Evolutionary conservation across 768 basidiomycete genomes (phyloP), one percentile per base, ranked within the genome.

Genomic region (Multifurca ochricompacta): DNA sequence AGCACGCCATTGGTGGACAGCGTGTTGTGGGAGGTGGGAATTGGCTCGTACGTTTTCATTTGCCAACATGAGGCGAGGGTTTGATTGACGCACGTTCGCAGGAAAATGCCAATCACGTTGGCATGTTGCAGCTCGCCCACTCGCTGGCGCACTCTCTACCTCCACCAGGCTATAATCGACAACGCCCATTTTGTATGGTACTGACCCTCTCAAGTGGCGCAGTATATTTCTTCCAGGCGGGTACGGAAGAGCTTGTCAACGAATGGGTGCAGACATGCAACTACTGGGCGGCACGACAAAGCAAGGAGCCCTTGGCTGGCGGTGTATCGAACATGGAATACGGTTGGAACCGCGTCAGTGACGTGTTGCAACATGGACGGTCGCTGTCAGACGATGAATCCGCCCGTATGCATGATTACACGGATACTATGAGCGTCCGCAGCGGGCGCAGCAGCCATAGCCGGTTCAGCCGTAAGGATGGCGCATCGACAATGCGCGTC

Each of bases 271-370:
- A 89, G 36, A 96, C 96, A 0, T 97, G 95, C 79, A 99, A 98
- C 73, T 99, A 99, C 67, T 98, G 96, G 96, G 91, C 96, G 0
- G 96, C 95, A 2, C 77, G 96, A 41, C 89, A 83, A 52, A 92
- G 90, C 69, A 93, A 95, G 63, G 94, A 97, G 66, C 96, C 96
- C 1, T 77, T 99, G 3, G 79, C 88, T 2, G 96, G 96, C 4
- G 96, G 96, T 21, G 94, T 99, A 7, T 93, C 91, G 45, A 99
- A 98, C 71, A 95, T 98, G 89, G 96, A 99, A 68, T 96, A 98
- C 65, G 96, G 96, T 8, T 99, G 96, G 96, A 94, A 82, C 67
- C 79, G 90, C 18, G 77, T 91, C 7, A 62, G 74, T 23, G 85
- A 85, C 55, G 65, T 75, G 3, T 62, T 74, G 36, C 67, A 73